Conservation (phyloP, 2,329 filamentous ascomycete species). For the Clarireedia hainanense region DNA sequence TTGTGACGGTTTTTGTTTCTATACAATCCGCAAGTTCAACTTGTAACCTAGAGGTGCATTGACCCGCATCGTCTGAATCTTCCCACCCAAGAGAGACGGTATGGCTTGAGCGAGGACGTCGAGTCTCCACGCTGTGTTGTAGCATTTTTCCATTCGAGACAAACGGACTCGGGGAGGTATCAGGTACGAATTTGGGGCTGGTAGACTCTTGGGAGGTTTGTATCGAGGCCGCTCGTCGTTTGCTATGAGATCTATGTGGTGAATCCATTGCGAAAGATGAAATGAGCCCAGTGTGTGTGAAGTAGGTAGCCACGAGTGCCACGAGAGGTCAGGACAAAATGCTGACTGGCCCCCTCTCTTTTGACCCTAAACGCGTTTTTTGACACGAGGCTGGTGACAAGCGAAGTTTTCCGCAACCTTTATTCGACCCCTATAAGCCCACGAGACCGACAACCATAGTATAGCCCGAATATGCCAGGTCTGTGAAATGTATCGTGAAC, state of each 20-base stretch:
- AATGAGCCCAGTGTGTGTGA: background rate
- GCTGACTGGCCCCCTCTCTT: constrained; percentile 17
- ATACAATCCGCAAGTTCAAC: constrained; percentile 56
- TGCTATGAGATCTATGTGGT: constrained; percentile 16
- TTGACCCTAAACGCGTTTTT: constrained; percentile 21
- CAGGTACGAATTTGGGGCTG: constrained; percentile 14
- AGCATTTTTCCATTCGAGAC: constrained; percentile 18
- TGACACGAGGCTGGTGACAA: constrained; percentile 19
- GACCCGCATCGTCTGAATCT: constrained; percentile 21
- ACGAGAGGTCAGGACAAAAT: constrained; percentile 1
- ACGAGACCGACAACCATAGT: constrained; percentile 14
- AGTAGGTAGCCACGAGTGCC: constrained; percentile 7
- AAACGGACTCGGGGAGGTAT: constrained; percentile 24
- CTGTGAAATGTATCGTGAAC: constrained; percentile 6
- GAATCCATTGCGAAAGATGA: constrained; percentile 19
- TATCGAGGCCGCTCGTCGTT: constrained; percentile 16
- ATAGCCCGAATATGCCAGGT: constrained; percentile 16
- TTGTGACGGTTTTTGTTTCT: constrained; percentile 70
- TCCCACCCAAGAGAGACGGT: constrained; percentile 25
- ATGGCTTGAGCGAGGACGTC: constrained; percentile 18
- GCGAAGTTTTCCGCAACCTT: constrained; percentile 16
- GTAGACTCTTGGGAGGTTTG: constrained; percentile 10
- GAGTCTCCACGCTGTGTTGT: constrained; percentile 16
- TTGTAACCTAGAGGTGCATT: constrained; percentile 25
- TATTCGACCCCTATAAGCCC: constrained; percentile 16